A percentile compares a stretch with the other conserved stretches of the same genome.
These are phyloP conservation scores for Arthrobotrys iridis DNA, from an alignment of 2,329 filamentous ascomycete genomes.

Conservation along the genomic window DNA sequence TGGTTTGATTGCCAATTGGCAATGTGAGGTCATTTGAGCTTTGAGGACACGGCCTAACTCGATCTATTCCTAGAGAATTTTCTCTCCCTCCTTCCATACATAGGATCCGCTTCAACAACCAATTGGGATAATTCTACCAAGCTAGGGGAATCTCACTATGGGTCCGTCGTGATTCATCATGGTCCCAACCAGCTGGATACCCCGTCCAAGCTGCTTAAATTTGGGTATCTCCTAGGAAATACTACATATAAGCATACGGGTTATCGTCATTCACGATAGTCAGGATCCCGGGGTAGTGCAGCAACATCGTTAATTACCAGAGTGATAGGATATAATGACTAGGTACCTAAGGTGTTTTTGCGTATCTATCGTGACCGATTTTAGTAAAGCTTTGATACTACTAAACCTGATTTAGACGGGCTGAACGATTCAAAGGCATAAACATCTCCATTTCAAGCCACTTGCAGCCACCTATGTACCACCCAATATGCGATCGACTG, in stretches of 20 bases:
- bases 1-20: conserved; percentile 35
- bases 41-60: not conserved
- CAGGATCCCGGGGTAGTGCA: not conserved
- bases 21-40: conserved; percentile 18
- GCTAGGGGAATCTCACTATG: conserved; percentile 32
- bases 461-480: conserved; percentile 16
- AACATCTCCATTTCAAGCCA: conserved; percentile 15
- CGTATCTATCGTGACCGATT: conserved; percentile 19
- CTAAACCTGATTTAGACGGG: conserved; percentile 20
- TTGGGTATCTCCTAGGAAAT: too few species aligned
- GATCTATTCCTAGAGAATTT: not conserved
- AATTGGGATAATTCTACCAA: not conserved
- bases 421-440: conserved; percentile 26
- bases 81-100: too few species aligned
- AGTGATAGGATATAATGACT: too few species aligned
- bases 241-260: not conserved
- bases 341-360: not conserved
- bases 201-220: too few species aligned
- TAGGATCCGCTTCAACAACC: not conserved
- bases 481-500: conserved; percentile 10
- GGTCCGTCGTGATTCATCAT: not conserved
- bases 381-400: conserved; percentile 27
- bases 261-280: conserved; percentile 1
- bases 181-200: not conserved
- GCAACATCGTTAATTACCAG: too few species aligned